Evolutionary conservation across 352 stramenopile species (phyloP), one percentile per base, ranked within the genome.

Genomic region (Pythium aristosporum): DNA sequence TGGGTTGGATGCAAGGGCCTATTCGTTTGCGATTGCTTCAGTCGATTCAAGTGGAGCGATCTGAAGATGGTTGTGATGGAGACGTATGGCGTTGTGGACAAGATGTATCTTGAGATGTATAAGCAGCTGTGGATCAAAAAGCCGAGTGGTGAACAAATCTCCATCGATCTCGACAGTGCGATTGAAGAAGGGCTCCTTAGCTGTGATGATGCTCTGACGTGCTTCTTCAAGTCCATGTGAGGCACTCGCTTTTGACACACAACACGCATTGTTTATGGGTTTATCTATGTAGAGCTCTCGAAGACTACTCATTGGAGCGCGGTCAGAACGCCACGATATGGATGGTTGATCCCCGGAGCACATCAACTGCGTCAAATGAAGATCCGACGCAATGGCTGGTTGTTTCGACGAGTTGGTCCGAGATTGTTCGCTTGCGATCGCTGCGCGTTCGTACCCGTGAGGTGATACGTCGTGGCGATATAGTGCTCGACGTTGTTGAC

Each of bases 291-390:
- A 30, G 47, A 20, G 13, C 47, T 8, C 47, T 54, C 32, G 32
- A 54, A 54, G 7, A 54, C 47, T 54, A 54, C 47, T 54, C 25
- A 54, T 54, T 36, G 47, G 32, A 20, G 32, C 47, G 47, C 47
- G 32, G 32, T 36, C 47, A 54, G 6, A 54, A 54, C 47, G 47
- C 47, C 32, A 54, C 47, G 47, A 54, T 54, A 48, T n/a, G n/a
- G n/a, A n/a, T n/a, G n/a, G n/a, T n/a, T n/a, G n/a, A n/a, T n/a
- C n/a, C n/a, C n/a, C n/a, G n/a, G n/a, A n/a, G n/a, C n/a, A n/a
- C n/a, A n/a, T n/a, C n/a, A n/a, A n/a, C n/a, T n/a, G 66, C 48
- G 63, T 65, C 41, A 73, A 30, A 67, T 62, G 57, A 74, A 74
- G 18, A 69, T 21, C 34, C 44, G 61, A 70, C 61, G 67, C 62